Conservation (phyloP, 805 yeast genomes). For the Candida pseudoglaebosa region DNA sequence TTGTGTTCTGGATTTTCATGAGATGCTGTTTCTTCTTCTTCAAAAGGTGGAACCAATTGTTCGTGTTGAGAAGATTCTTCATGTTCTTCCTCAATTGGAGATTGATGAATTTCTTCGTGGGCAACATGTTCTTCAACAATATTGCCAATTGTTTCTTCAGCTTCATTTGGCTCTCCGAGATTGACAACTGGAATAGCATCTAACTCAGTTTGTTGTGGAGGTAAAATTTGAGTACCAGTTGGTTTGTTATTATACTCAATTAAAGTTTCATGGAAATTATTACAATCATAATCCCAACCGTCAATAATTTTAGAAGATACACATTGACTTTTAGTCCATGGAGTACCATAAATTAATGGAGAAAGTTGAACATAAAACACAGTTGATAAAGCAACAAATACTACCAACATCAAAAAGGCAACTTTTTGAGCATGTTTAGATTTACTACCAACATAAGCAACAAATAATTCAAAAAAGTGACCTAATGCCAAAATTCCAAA, state of each 20-base stretch:
- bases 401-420: slow-evolving; percentile 43
- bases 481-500: slow-evolving; percentile 78
- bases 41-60: slow-evolving; percentile 3
- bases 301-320: slow-evolving; percentile 51
- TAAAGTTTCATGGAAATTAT: slow-evolving; percentile 39
- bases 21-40: slow-evolving; percentile 2
- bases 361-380: slow-evolving; percentile 58
- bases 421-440: slow-evolving; percentile 39
- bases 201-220: slow-evolving; percentile 7
- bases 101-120: slow-evolving; percentile 8
- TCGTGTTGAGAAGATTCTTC: slow-evolving; percentile 4
- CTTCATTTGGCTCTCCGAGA: slow-evolving; percentile 16
- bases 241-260: slow-evolving; percentile 19
- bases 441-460: slow-evolving; percentile 34
- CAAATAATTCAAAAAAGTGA: slow-evolving; percentile 57
- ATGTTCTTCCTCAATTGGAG: slow-evolving; percentile 6
- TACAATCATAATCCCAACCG: slow-evolving; percentile 90
- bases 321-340: slow-evolving; percentile 76
- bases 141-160: slow-evolving; percentile 21
- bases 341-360: slow-evolving; percentile 71
- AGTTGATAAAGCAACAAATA: slow-evolving; percentile 47
- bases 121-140: slow-evolving; percentile 6
- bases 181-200: slow-evolving; percentile 15
- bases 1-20: slow-evolving; percentile 2
- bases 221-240: slow-evolving; percentile 6